Evolutionary conservation across 116 monocot species (phyloP).

Genomic region (Phalaenopsis hybrid): DNA sequence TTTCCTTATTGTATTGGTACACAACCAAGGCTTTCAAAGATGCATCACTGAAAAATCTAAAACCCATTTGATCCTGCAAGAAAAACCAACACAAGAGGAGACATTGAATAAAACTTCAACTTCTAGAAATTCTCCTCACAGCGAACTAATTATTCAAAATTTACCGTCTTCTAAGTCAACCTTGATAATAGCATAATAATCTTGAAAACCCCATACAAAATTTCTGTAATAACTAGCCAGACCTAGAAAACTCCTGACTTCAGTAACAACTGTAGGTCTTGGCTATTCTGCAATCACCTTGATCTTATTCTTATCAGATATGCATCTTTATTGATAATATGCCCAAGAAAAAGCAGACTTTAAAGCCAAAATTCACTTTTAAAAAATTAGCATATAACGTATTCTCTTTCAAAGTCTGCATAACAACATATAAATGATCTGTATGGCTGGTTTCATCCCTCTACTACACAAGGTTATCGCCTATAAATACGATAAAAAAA

Average conservation of each 20-base stretch:
- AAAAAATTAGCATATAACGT: neutral
- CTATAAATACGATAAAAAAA: neutral
- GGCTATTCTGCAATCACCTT: neutral
- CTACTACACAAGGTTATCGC: neutral
- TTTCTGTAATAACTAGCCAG: neutral
- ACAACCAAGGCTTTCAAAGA: neutral
- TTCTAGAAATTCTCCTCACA: neutral
- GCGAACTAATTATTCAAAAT: neutral
- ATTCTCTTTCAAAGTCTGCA: neutral
- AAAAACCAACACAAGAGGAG: neutral
- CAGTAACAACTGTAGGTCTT: too few relatives aligned
- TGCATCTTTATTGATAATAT: neutral
- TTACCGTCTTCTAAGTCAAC: neutral
- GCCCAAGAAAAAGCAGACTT: neutral
- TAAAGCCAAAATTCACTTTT: neutral
- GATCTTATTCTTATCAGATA: neutral
- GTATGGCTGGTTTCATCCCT: neutral
- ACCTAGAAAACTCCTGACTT: neutral
- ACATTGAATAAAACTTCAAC: neutral
- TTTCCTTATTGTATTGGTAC: neutral
- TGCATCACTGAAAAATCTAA: neutral
- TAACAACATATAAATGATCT: neutral
- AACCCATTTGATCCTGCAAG: neutral
- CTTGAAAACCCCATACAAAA: neutral
- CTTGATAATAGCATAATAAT: neutral